These are phyloP conservation scores for Sporothrix protearum DNA, from an alignment of 2,329 filamentous ascomycete species.

Conservation along the genomic window DNA sequence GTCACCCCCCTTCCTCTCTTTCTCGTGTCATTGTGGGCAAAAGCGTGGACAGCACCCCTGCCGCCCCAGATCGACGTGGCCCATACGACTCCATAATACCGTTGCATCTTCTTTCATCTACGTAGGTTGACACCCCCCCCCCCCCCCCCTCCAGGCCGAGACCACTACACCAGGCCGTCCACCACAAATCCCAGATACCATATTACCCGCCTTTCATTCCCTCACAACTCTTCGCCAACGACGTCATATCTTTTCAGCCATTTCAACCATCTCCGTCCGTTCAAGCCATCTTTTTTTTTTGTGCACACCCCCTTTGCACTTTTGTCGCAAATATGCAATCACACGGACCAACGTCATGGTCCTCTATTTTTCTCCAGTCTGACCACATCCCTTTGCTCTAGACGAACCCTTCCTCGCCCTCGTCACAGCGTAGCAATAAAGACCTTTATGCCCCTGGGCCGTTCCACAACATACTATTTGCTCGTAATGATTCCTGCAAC, in stretches of 20 bases:
- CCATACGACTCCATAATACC: not conserved
- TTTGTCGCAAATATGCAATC: not conserved
- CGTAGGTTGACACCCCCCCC: not conserved
- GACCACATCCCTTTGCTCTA: not conserved
- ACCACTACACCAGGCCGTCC: not conserved
- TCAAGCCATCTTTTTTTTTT: not conserved
- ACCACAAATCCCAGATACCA: not conserved
- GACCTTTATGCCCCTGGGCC: not conserved
- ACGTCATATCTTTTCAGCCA: conserved; percentile 1
- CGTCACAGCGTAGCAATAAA: not conserved
- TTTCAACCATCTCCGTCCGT: not conserved
- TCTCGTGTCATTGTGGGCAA: not conserved
- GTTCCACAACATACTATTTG: not conserved
- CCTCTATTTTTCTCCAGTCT: not conserved
- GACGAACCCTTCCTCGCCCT: no score
- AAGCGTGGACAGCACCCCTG: not conserved
- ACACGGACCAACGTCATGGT: conserved; percentile 3
- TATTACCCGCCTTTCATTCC: not conserved
- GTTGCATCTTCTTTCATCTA: not conserved
- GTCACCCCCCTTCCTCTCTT: not conserved
- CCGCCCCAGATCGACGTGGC: not conserved
- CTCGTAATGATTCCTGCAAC: not conserved
- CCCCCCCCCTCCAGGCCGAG: no score
- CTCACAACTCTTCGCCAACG: not conserved
- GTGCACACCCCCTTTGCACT: not conserved